A percentile compares a stretch with the other conserved stretches of the same genome.
Conservation (phyloP, 2,329 filamentous ascomycete genomes). For the Aciculosporium take region DNA sequence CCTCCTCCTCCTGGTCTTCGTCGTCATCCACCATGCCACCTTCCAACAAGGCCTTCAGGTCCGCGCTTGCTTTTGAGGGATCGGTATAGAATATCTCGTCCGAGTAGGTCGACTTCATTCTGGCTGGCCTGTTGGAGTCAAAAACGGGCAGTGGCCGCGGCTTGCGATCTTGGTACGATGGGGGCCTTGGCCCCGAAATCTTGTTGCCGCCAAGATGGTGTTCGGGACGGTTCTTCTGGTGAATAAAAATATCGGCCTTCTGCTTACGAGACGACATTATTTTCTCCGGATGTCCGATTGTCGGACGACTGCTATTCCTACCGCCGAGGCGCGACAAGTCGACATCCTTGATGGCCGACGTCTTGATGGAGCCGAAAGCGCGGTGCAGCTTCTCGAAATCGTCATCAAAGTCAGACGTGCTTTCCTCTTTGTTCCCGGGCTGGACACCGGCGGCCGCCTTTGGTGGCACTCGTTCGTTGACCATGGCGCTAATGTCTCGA, state of each 20-base stretch:
- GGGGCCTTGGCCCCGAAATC: slow-evolving; percentile 32
- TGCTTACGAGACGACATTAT: slow-evolving; percentile 38
- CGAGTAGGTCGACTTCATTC: slow-evolving; percentile 12
- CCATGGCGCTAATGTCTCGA: slow-evolving; percentile 23
- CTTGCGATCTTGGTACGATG: slow-evolving; percentile 32
- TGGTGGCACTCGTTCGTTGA: slow-evolving; percentile 31
- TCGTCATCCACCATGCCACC: slow-evolving; percentile 66
- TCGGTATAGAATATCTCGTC: slow-evolving; percentile 52
- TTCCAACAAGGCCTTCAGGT: slow-evolving; percentile 70
- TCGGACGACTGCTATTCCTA: slow-evolving; percentile 10
- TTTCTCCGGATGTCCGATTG: slow-evolving; percentile 26
- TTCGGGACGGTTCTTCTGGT: slow-evolving; percentile 40
- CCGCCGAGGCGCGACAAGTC: not conserved
- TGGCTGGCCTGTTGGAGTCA: slow-evolving; percentile 22
- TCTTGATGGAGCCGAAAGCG: slow-evolving; percentile 15
- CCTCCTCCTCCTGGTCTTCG: slow-evolving; percentile 33
- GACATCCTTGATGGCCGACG: slow-evolving; percentile 9
- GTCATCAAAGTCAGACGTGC: slow-evolving; percentile 17
- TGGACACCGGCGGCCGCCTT: not conserved
- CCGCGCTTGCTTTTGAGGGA: slow-evolving; percentile 55
- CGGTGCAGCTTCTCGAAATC: slow-evolving; percentile 20
- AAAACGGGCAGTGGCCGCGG: slow-evolving; percentile 33
- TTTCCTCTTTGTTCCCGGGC: slow-evolving; percentile 2
- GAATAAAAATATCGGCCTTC: slow-evolving; percentile 41
- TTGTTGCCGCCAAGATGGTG: slow-evolving; percentile 36